These are phyloP conservation scores for Annulohypoxylon bovei DNA, from an alignment of 495 filamentous ascomycete genomes.

Conservation along the genomic window DNA sequence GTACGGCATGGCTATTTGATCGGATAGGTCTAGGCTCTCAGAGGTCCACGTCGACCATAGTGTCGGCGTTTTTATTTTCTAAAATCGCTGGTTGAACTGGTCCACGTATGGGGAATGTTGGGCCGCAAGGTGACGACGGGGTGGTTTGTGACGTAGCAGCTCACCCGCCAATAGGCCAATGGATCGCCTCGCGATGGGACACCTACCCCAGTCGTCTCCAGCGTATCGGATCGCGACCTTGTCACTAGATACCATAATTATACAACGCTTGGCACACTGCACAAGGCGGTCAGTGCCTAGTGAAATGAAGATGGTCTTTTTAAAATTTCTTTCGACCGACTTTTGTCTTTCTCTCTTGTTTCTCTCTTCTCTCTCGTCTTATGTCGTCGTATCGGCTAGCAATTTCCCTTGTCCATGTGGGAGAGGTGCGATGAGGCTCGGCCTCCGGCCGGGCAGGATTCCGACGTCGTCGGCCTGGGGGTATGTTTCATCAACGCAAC, in stretches of 20 bases:
- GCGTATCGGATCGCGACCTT: conserved; percentile 41
- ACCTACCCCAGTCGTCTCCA: conserved; percentile 31
- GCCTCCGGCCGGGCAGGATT: conserved; percentile 40
- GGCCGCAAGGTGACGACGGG: conserved; percentile 36
- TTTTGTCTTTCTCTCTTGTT: conserved; percentile 10
- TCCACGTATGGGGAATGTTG: conserved; percentile 34
- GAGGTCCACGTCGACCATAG: conserved; percentile 37
- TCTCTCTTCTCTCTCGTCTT: conserved; percentile 19
- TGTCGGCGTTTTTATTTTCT: conserved; percentile 28
- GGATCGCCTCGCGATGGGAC: conserved; percentile 34
- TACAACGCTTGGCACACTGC: conserved; percentile 34
- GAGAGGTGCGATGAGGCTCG: conserved; percentile 40
- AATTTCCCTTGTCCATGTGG: conserved; percentile 40
- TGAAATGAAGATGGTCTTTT: conserved; percentile 27
- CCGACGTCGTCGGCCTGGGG: conserved; percentile 39
- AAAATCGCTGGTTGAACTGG: conserved; percentile 12
- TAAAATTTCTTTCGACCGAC: conserved; percentile 26
- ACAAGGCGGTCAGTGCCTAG: conserved; percentile 41
- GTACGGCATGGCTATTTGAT: conserved; percentile 22
- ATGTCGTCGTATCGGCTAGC: conserved; percentile 40
- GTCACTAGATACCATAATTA: conserved; percentile 36
- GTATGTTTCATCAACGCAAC: conserved; percentile 24
- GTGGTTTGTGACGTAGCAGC: conserved; percentile 41
- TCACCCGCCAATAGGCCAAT: conserved; percentile 38
- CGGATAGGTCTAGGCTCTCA: conserved; percentile 18